These are phyloP conservation scores for Gillenia trifoliata DNA, from an alignment of 306 rosid genomes.

Conservation along the genomic window DNA sequence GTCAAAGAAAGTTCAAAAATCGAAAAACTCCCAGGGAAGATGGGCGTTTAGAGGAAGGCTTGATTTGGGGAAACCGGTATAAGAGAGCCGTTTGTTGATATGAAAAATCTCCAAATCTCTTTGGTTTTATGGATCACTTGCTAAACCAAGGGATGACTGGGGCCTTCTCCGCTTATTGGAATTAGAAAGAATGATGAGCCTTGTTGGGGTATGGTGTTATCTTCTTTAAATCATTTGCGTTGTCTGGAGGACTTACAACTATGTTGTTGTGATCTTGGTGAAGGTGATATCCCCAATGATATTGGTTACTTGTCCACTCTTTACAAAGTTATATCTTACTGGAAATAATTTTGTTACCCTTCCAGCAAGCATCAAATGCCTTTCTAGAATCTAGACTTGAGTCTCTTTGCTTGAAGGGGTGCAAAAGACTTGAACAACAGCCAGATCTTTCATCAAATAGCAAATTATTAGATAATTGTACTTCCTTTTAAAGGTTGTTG, in stretches of 20 bases:
- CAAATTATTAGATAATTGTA: background rate
- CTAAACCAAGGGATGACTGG: background rate
- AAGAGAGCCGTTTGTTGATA: background rate
- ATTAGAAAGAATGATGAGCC: background rate
- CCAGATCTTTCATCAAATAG: constrained; percentile 3
- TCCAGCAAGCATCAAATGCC: constrained; percentile 12
- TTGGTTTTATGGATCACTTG: background rate
- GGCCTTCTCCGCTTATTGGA: background rate
- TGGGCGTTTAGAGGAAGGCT: background rate
- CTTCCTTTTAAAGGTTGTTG: background rate
- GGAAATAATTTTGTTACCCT: constrained; percentile 19
- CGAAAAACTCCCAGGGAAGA: background rate
- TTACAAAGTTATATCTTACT: background rate
- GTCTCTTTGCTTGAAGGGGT: background rate
- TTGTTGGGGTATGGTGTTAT: background rate
- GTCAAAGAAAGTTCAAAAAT: background rate
- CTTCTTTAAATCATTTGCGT: background rate
- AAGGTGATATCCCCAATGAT: constrained; percentile 1
- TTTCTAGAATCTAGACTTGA: background rate
- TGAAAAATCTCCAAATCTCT: background rate
- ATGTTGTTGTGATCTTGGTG: background rate
- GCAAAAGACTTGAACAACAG: constrained; percentile 11
- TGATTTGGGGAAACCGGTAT: background rate
- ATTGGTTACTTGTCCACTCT: constrained; percentile 1
- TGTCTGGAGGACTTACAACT: background rate